Conservation (phyloP, 257 asterid genomes). For the Jaltomata sinuosa region DNA sequence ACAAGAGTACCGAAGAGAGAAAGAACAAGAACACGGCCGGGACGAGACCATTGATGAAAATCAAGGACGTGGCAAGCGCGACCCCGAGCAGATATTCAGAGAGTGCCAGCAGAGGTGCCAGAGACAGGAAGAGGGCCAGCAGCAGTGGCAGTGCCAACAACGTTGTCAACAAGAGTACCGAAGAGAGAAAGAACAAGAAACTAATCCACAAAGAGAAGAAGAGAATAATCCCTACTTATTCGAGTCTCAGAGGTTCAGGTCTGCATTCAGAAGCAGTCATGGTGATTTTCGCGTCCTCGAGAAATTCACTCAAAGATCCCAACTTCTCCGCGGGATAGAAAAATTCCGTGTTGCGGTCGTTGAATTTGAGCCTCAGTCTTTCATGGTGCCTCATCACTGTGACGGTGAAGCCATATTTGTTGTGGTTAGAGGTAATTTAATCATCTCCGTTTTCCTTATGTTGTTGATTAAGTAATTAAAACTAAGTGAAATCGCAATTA, state of each 20-base stretch:
- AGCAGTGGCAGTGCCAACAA: neutral
- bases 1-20: neutral
- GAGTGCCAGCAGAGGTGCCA: constrained; percentile 16
- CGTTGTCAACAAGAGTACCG: neutral
- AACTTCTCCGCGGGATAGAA: constrained; percentile 31
- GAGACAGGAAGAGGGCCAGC: neutral
- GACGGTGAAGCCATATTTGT: constrained; percentile 25
- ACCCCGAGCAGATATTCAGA: constrained; percentile 6
- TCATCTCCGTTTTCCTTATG: neutral
- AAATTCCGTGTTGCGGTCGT: constrained; percentile 20
- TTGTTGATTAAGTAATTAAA: neutral
- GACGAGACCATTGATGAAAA: neutral
- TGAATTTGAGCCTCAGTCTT: constrained; percentile 35
- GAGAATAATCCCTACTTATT: constrained; percentile 25
- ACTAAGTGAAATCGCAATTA: neutral
- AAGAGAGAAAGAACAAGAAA: neutral
- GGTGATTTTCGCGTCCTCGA: constrained; percentile 31
- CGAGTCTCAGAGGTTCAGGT: constrained; percentile 12
- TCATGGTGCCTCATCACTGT: constrained; percentile 35
- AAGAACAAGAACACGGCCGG: neutral
- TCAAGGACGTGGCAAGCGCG: neutral
- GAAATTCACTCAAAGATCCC: constrained; percentile 23
- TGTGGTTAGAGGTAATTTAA: constrained; percentile 4
- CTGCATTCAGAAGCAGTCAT: constrained; percentile 15
- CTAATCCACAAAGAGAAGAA: neutral